These are phyloP conservation scores for Pezicula carpinea DNA, from an alignment of 2,329 filamentous ascomycete genomes.

Conservation along the genomic window DNA sequence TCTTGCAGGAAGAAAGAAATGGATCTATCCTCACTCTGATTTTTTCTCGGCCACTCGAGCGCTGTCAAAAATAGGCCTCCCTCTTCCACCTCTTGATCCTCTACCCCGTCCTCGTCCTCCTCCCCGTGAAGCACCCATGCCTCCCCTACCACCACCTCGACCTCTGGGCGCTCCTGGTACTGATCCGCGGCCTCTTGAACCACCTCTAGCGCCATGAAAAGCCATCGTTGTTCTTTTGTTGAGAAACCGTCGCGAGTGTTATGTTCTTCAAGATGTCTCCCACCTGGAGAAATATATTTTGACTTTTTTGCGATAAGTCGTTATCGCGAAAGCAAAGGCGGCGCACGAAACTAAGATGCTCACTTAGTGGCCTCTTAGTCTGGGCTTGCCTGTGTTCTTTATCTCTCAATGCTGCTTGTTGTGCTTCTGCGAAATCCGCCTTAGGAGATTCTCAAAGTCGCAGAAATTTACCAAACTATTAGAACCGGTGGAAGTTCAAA, in stretches of 20 bases:
- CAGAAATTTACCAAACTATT: too few relatives aligned
- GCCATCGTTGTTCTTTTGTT: conserved; percentile 14
- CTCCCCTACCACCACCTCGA: conserved; percentile 21
- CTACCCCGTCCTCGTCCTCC: conserved; percentile 22
- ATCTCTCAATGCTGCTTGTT: too few relatives aligned
- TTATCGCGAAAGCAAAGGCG: too few relatives aligned
- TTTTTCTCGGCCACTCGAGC: conserved; percentile 41
- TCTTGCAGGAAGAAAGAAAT: neutral
- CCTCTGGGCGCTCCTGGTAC: conserved; percentile 12
- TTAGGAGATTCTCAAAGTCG: too few relatives aligned
- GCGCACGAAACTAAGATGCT: too few relatives aligned
- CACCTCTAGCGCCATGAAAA: conserved; percentile 12
- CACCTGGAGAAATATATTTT: neutral
- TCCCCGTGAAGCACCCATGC: conserved; percentile 11
- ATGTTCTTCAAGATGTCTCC: too few relatives aligned
- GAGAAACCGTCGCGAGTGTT: neutral
- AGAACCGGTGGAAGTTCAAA: too few relatives aligned
- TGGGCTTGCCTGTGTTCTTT: too few relatives aligned
- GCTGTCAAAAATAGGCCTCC: conserved; percentile 40
- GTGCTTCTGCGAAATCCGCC: too few relatives aligned
- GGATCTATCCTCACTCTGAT: conserved; percentile 26
- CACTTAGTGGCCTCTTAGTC: too few relatives aligned
- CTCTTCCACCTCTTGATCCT: conserved; percentile 23
- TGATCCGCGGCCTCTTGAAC: conserved; percentile 3
- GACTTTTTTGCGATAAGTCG: too few relatives aligned